A percentile compares a stretch with the other conserved stretches of the same genome.
Evolutionary conservation across 495 filamentous ascomycete species (phyloP).

Genomic region (Paragyromitra xinjiangensis): DNA sequence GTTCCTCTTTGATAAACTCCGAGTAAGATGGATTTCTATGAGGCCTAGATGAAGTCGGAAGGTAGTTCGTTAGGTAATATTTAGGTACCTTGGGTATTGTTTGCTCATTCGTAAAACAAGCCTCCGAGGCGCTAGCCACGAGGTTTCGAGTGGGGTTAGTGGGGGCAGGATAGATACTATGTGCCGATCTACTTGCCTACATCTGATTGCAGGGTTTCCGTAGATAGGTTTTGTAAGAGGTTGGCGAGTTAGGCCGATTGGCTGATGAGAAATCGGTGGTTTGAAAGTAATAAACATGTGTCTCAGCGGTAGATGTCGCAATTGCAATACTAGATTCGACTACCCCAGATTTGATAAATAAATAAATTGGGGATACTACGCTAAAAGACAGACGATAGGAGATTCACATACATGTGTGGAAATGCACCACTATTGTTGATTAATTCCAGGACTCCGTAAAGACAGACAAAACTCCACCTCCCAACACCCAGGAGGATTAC

Average conservation of each 20-base stretch:
- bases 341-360: background rate
- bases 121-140: background rate
- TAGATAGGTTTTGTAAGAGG: background rate
- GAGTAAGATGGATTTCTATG: background rate
- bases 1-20: background rate
- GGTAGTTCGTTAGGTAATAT: background rate
- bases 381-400: conserved; percentile 15
- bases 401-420: background rate
- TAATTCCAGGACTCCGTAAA: conserved; percentile 1
- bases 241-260: background rate
- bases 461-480: conserved; percentile 13
- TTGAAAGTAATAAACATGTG: background rate
- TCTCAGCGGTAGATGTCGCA: background rate
- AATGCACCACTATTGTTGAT: no score
- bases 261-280: background rate
- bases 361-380: background rate
- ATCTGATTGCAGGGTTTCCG: background rate
- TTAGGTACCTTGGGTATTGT: background rate
- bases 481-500: background rate
- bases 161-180: background rate
- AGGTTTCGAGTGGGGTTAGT: background rate
- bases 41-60: background rate
- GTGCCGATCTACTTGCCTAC: background rate
- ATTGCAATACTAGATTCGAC: background rate
- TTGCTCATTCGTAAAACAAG: background rate